Percentiles rank a stretch among this genome's conserved stretches.
These are phyloP conservation scores for Misopates orontium DNA, from an alignment of 257 asterid species.

Conservation along the genomic window DNA sequence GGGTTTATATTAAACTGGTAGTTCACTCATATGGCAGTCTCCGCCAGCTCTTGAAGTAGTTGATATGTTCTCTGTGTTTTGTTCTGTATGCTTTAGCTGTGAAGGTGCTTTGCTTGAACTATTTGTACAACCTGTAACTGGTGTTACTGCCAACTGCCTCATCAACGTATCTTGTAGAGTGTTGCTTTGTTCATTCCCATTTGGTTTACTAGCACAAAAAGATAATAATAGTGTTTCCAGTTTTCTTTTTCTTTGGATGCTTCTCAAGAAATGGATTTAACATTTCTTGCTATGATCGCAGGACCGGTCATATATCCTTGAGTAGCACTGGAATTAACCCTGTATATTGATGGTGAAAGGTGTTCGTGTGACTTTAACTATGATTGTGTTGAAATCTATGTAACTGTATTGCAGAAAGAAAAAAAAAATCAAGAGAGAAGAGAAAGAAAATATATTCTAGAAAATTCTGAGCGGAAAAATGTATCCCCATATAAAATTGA, in stretches of 20 bases:
- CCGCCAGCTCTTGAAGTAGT: no score
- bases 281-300: conserved; percentile 64
- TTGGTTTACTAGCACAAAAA: conserved; percentile 19
- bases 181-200: conserved; percentile 18
- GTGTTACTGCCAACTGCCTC: conserved; percentile 7
- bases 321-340: conserved; percentile 58
- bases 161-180: conserved; percentile 16
- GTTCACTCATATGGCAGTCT: no score
- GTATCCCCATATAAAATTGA: conserved; percentile 40
- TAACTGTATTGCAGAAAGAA: conserved; percentile 34
- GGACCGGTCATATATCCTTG: conserved; percentile 58
- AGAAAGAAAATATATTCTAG: conserved; percentile 3
- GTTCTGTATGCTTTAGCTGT: not conserved
- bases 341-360: conserved; percentile 64
- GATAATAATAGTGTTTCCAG: conserved; percentile 5
- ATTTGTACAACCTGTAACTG: not conserved
- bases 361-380: conserved; percentile 46
- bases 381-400: conserved; percentile 36
- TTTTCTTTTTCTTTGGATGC: conserved; percentile 34
- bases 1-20: no score
- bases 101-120: not conserved
- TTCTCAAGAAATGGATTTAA: conserved; percentile 42
- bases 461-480: conserved; percentile 22
- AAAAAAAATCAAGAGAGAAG: conserved; percentile 18
- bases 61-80: no score